Conservation (phyloP, 2,329 filamentous ascomycete species). For the Rhytidhysteron rufulum region DNA sequence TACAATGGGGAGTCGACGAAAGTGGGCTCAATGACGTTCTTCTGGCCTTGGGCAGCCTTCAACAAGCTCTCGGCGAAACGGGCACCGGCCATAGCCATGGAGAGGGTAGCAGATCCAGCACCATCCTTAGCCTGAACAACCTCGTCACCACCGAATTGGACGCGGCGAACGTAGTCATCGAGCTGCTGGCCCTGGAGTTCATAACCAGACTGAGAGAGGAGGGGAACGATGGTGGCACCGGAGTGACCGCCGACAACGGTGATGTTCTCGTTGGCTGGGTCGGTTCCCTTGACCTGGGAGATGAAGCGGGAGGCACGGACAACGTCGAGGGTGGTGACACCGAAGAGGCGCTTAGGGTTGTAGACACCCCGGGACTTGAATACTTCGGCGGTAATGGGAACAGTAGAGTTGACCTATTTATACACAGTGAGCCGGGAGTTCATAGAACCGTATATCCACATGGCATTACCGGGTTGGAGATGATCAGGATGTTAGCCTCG, state of each 20-base stretch:
- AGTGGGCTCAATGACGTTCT: conserved; percentile 91
- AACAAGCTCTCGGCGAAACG: conserved; percentile 86
- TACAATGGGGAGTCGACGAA: conserved; percentile 96
- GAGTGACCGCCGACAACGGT: conserved; percentile 96
- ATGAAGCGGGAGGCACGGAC: conserved; percentile 98
- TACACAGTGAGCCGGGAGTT: too few species aligned
- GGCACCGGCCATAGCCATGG: conserved; percentile 95
- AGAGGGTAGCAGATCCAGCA: conserved; percentile 92
- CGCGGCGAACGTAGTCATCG: conserved; percentile 79
- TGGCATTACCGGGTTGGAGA: conserved; percentile 92
- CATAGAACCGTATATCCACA: too few species aligned
- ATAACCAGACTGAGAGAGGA: conserved; percentile 92
- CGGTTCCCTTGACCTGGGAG: conserved; percentile 83
- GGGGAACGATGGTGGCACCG: conserved; percentile 95
- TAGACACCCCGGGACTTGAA: conserved; percentile 95
- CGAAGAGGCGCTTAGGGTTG: conserved; percentile 98
- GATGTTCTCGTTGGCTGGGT: conserved; percentile 91
- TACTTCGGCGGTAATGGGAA: conserved; percentile 94
- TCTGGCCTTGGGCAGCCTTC: conserved; percentile 88
- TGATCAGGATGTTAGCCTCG: conserved; percentile 93
- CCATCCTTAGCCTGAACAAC: conserved; percentile 99
- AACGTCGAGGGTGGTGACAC: conserved; percentile 98
- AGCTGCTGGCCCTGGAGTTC: conserved; percentile 73
- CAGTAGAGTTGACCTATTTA: conserved; percentile 93
- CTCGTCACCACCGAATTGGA: conserved; percentile 99